Evolutionary conservation across 352 stramenopile species (phyloP), one percentile per base, ranked within the genome.

Genomic region (Globisporangium uncinulatum): DNA sequence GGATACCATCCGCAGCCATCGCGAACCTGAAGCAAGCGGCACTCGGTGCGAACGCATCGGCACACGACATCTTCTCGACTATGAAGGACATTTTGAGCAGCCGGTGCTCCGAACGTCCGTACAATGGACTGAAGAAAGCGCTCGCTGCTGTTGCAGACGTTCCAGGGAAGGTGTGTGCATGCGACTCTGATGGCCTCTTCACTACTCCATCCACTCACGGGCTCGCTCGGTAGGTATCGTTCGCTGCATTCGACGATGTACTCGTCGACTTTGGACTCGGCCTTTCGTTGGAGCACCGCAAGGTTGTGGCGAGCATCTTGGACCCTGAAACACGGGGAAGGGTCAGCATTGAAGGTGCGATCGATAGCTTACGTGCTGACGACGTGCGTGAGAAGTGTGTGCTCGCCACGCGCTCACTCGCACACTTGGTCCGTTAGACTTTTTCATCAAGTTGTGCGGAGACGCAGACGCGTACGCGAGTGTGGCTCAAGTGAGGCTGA

Each of bases 111-210:
- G 70, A 85, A 24, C 56, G 79, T 31, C 83, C 83, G 4, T 93
- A 90, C 54, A 89, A 90, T 41, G 80, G 83, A 0, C 71, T 93
- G 41, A 93, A 91, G 56, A 93, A 93, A 57, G 78, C 83, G 17
- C 61, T 93, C 31, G 80, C 76, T 37, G 67, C 73, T 7, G 74
- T 91, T 2, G 74, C 80, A 9, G 83, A 93, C 50, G 59, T 78
- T 4, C 80, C 83, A 2, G 83, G 80, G 7, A 93, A 89, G 70
- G 80, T 92, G 61, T 41, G 6, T 36, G 24, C 21, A 21, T 11
- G 10, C 20, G 37, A 11, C 0, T 47, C 14, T 11, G 2, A 15
- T 15, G n/a, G 13, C 13, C 1, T n/a, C 41, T 17, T 20, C n/a
- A 17, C 17, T 13, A 20, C 13, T 13, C 24, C 6, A 17, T 19